Evolutionary conservation across 306 rosid genomes (phyloP), one percentile per base, ranked within the genome.

Genomic region (Dicorynia guianensis): DNA sequence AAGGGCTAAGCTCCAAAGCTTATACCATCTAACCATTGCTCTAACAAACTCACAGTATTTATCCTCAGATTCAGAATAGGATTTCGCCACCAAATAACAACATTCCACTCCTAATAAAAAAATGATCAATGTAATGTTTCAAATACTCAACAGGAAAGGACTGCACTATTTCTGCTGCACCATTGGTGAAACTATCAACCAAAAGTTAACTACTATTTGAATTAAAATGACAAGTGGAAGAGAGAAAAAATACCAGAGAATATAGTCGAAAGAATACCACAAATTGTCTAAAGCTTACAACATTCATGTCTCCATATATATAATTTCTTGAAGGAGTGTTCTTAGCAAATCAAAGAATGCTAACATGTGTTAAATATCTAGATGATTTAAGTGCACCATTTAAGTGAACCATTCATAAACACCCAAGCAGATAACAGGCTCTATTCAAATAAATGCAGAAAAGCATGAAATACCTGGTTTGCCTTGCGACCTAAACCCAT

Each of bases 401-500:
- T n/a, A n/a, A 36, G 59, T 78, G 38, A 67, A 57, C 18, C 58
- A 33, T 58, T 67, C 60, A 44, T 71, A 71, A 66, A 25, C 4
- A 25, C 17, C 25, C 19, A 60, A 79, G 69, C 17, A 20, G 14
- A 48, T 36, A 71, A 19, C 62, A 82, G 14, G 62, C n/a, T 44
- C 18, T 50, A 53, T 40, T 18, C 19, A 74, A 54, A 83, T 34
- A 59, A 49, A 67, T 56, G 62, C 39, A 15, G 17, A 47, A 39
- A 55, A 77, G 19, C 8, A 44, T 35, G 13, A 46, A 19, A 71
- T 90, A 95, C 99, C 97, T 95, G 99, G 84, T 95, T 95, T 77
- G 97, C 99, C 83, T 92, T 95, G 55, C 96, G 97, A 56, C 99
- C 99, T 61, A 95, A 82, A 74, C 99, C 99, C 99, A 95, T 95